phyloP scores from a whole-genome alignment of 2,329 filamentous ascomycete species.

The Rutstroemia sp. region DNA sequence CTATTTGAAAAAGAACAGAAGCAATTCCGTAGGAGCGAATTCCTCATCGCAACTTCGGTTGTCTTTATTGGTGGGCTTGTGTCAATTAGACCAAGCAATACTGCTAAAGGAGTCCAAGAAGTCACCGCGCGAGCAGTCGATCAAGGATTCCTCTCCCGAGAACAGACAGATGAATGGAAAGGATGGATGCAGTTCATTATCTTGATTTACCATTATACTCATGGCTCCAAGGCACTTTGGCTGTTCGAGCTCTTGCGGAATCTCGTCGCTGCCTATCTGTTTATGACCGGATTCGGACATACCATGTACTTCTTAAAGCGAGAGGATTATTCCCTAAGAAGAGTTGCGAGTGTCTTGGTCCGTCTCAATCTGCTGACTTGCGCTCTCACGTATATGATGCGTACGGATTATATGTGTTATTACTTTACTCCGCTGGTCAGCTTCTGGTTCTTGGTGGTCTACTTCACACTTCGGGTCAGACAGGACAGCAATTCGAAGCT shows the following conservation, averaged over 20 bases:
- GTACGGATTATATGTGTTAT: slow-evolving; percentile 48
- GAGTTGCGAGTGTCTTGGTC: slow-evolving; percentile 45
- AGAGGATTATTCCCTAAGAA: slow-evolving; percentile 47
- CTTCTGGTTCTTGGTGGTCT: slow-evolving; percentile 57
- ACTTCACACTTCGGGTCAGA: slow-evolving; percentile 39
- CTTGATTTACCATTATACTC: slow-evolving; percentile 51
- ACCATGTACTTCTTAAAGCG: slow-evolving; percentile 49
- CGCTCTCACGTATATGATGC: slow-evolving; percentile 47
- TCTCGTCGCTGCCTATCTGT: slow-evolving; percentile 50
- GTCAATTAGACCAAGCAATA: slow-evolving; percentile 22
- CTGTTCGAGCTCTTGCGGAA: slow-evolving; percentile 49
- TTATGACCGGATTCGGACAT: slow-evolving; percentile 56
- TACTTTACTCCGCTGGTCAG: slow-evolving; percentile 51
- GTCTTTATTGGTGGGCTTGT: slow-evolving; percentile 27
- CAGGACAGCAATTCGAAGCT: slow-evolving; percentile 36
- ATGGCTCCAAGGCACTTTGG: slow-evolving; percentile 40
- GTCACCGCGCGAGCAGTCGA: slow-evolving; percentile 12
- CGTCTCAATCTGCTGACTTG: slow-evolving; percentile 50
- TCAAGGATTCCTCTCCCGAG: slow-evolving; percentile 41
- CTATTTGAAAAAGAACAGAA: slow-evolving; percentile 45
- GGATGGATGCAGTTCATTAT: slow-evolving; percentile 54
- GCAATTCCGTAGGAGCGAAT: slow-evolving; percentile 33
- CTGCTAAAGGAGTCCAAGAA: background rate
- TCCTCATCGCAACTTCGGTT: slow-evolving; percentile 25
- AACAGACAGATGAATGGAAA: slow-evolving; percentile 58